Evolutionary conservation across 2,329 filamentous ascomycete genomes (phyloP), one percentile per base, ranked within the genome.

Genomic region (Pseudogymnoascus sp.): DNA sequence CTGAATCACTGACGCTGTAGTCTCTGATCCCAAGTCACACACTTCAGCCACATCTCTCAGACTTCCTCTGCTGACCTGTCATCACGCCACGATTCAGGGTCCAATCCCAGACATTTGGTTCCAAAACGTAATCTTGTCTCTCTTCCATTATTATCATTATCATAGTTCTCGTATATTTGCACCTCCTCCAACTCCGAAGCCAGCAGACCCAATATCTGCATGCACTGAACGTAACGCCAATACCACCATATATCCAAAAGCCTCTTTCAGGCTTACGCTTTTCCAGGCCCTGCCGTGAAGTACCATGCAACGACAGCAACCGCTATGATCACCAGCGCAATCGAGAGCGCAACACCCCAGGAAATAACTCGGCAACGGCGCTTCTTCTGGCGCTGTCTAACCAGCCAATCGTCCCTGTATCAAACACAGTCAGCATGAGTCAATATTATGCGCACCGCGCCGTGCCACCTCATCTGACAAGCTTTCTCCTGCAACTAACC

Each of bases 321-420:
- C 4, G 62, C 68, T 8, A 62, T 61, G 18, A 68, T 64, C 14
- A 71, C 9, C 7, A 68, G 37, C 3, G 64, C 35, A 6, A 72
- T 62, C 9, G 65, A 25, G 7, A 66, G 25, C 11, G 67, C 66
- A 35, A 70, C 68, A 18, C 59, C 61, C 9, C 64, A 54, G 34
- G 67, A 70, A 5, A 66, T 61, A n/a, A 62, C 58, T 34, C 65
- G 64, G 50, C 67, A 70, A 30, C 65, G 63, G 20, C 69, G 60
- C 66, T 69, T 70, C 59, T 72, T 67, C 37, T 63, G 66, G 14
- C 63, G 65, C 63, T 72, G 70, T 62, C 70, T 68, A n/a, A 60
- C 60, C 28, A 72, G 61, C 70, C 70, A 72, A 39, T 71, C 68
- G 39, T 70, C 64, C 8, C 68, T 71, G 18, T 30, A 60, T 1